Base-by-base conservation (phyloP, 345 rosid genomes). In the Syzygium aromaticum region DNA sequence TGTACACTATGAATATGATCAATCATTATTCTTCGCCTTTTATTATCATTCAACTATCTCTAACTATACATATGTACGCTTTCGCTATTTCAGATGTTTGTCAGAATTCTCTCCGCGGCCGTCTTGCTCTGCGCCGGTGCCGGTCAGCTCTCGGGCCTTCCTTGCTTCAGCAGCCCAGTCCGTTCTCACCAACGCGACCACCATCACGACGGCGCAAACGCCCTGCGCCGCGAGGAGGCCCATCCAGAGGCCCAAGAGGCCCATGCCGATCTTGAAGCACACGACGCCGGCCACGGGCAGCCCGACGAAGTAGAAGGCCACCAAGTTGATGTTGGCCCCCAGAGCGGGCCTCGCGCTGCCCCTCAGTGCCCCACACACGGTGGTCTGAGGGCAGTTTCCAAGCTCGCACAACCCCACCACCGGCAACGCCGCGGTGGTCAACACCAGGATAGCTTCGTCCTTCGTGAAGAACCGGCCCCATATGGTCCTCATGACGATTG, bases 341-440 rank as follows among this genome's bases (percentile, higher is more conserved):
- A 92, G 87, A 54, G 51, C 84, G 10, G 96, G 95, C 88, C 95
- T 84, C 11, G 94, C 94, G 33, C 94, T 91, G 84, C 94, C 95
- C 86, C 95, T 89, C 33, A 94, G 8, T 21, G 89, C 94, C 22
- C 95, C 93, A 14, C 96, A 93, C 11, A 90, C 94, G 43, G 93
- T 91, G 84, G 95, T 93, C 86, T 94, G 96, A 9, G 93, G 94
- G 90, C 91, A 91, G 91, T 93, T 92, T 25, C 94, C 94, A 5
- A 94, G 85, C 93, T 94, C 96, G 49, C 94, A 92, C 3, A 94
- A 53, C 67, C 94, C 95, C 61, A 88, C 92, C 84, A 93, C 88
- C 11, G 94, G 95, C 91, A 94, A 85, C 3, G 91, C 90, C 15
- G 84, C 61, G 0, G 94, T 89, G 1, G 94, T 93, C 63, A 94